These are phyloP conservation scores for Hypoxylon fuscum DNA, from an alignment of 495 filamentous ascomycete genomes.

Conservation along the genomic window DNA sequence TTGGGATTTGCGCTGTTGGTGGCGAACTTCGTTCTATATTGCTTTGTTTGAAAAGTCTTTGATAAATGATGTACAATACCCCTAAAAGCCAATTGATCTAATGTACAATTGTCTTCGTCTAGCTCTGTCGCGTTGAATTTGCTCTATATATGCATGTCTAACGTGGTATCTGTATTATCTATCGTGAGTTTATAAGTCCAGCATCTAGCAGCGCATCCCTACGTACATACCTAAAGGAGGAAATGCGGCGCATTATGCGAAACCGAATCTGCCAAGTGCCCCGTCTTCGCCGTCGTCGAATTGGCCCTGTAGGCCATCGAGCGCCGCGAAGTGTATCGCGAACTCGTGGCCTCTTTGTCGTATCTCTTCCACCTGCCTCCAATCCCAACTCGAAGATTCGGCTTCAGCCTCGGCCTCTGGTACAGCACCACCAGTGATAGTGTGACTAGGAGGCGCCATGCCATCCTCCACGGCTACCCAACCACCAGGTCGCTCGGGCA, in stretches of 20 bases:
- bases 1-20: not conserved
- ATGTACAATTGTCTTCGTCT: conserved; percentile 14
- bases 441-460: conserved; percentile 37
- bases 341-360: conserved; percentile 58
- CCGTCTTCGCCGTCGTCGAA: conserved; percentile 60
- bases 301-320: conserved; percentile 57
- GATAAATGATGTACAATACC: conserved; percentile 1
- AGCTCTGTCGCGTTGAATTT: conserved; percentile 3
- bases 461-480: conserved; percentile 54
- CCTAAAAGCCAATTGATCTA: conserved; percentile 20
- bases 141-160: not conserved
- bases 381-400: conserved; percentile 55
- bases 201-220: not conserved
- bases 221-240: not conserved
- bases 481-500: conserved; percentile 67
- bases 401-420: conserved; percentile 34
- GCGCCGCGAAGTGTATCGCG: conserved; percentile 58
- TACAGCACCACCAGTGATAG: conserved; percentile 22
- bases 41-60: conserved; percentile 8
- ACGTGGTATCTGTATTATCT: conserved; percentile 1
- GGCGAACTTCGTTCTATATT: not conserved
- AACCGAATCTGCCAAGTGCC: conserved; percentile 57
- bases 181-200: conserved; percentile 12
- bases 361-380: conserved; percentile 56
- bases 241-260: conserved; percentile 43